Evolutionary conservation across 495 filamentous ascomycete genomes (phyloP).

Genomic region (Patellaria atrata): DNA sequence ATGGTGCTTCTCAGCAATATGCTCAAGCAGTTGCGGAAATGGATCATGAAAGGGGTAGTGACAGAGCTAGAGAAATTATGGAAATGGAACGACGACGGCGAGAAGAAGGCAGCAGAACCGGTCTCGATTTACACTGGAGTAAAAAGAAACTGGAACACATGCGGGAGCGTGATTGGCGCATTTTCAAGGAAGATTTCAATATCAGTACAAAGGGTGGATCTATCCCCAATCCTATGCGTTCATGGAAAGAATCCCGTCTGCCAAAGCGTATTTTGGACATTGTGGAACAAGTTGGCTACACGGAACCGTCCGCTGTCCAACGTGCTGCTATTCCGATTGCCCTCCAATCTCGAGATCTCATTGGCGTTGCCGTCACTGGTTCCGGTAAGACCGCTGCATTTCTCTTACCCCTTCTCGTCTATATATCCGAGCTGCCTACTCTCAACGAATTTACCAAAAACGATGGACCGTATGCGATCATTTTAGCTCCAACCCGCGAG

Average conservation of each 20-base stretch:
- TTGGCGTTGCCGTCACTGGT: conserved; percentile 95
- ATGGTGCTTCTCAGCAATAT: conserved; percentile 54
- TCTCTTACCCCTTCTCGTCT: conserved; percentile 83
- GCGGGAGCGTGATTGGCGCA: conserved; percentile 97
- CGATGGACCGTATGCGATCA: conserved; percentile 91
- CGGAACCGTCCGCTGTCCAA: conserved; percentile 84
- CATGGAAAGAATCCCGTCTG: conserved; percentile 74
- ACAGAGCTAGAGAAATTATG: conserved; percentile 65
- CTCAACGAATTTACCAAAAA: conserved; percentile 82
- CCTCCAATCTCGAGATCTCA: conserved; percentile 81
- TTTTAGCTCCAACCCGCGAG: conserved; percentile 96
- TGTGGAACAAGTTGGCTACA: conserved; percentile 75
- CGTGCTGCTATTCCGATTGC: conserved; percentile 93
- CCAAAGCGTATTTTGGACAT: conserved; percentile 72
- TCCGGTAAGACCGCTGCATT: conserved; percentile 98
- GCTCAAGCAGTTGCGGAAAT: conserved; percentile 61
- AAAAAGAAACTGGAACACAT: conserved; percentile 92
- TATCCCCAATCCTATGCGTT: conserved; percentile 94
- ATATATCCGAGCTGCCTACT: conserved; percentile 82
- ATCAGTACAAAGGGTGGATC: conserved; percentile 82
- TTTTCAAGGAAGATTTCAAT: conserved; percentile 99
- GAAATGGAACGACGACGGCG: conserved; percentile 75
- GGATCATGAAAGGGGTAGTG: conserved; percentile 65
- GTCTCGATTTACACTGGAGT: conserved; percentile 87
- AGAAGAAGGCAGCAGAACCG: conserved; percentile 58